A percentile compares a stretch with the other conserved stretches of the same genome.
Conservation (phyloP, 176 grass and related monocot species). For the Hsuehochloa calcarea region DNA sequence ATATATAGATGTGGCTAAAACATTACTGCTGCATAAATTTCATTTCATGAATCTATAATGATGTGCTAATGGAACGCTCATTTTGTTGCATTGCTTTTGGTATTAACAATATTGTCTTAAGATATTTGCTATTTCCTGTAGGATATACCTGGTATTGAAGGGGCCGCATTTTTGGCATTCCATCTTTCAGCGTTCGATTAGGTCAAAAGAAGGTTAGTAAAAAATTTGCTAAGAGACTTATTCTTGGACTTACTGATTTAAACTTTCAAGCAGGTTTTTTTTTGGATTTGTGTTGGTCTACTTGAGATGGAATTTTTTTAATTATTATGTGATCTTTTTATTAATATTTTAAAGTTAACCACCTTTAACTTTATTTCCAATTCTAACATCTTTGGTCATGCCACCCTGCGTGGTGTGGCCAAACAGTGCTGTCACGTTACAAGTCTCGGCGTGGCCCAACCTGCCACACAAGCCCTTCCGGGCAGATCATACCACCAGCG, state of each 20-base stretch:
- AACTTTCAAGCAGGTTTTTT: conserved; percentile 69
- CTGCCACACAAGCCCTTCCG: too few species aligned
- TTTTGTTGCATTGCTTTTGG: background rate
- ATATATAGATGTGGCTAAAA: background rate
- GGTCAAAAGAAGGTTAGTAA: conserved; percentile 73
- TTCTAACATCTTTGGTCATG: too few species aligned
- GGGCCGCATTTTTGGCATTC: conserved; percentile 85
- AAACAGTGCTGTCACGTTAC: too few species aligned
- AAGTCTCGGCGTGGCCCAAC: too few species aligned
- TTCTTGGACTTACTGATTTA: conserved; percentile 28
- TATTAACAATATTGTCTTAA: background rate
- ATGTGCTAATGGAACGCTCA: background rate
- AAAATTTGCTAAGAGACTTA: background rate
- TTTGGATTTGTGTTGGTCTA: conserved; percentile 85
- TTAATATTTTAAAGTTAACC: too few species aligned
- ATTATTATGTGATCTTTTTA: too few species aligned
- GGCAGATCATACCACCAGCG: too few species aligned
- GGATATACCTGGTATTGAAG: conserved; percentile 99
- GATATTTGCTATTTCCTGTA: conserved; percentile 27
- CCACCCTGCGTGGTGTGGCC: too few species aligned
- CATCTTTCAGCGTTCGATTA: conserved; percentile 81
- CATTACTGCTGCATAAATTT: background rate
- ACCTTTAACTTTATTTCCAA: too few species aligned
- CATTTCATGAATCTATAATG: background rate
- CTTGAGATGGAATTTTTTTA: conserved; percentile 90